Conservation (phyloP, 192 early-diverging fungal species). For the Coemansia aciculifera region DNA sequence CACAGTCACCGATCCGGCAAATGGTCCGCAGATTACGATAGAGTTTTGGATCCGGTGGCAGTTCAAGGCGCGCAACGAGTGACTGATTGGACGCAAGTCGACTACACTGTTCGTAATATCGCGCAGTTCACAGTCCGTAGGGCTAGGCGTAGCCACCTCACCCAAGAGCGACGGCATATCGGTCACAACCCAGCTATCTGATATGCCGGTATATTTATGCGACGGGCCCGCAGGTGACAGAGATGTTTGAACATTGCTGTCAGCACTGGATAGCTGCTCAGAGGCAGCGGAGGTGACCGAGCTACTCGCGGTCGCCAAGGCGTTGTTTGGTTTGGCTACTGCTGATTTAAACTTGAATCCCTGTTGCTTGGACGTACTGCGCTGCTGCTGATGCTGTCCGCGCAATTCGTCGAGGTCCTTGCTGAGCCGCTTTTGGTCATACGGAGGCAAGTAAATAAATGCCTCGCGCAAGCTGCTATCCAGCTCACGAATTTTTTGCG, state of each 20-base stretch:
- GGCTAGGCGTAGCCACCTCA: not conserved
- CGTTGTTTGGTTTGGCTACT: conserved; percentile 1
- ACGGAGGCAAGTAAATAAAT: conserved; percentile 42
- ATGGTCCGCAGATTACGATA: conserved; percentile 65
- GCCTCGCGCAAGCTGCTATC: conserved; percentile 46
- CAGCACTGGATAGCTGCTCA: not conserved
- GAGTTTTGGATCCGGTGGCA: conserved; percentile 68
- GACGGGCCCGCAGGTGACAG: not conserved
- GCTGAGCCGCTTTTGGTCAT: conserved; percentile 44
- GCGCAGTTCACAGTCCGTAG: conserved; percentile 43
- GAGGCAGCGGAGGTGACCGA: not conserved
- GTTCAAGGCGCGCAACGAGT: conserved; percentile 70
- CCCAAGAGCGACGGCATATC: too few species aligned
- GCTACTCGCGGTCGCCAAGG: not conserved
- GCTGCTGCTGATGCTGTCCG: conserved; percentile 12
- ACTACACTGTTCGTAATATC: conserved; percentile 65
- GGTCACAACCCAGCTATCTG: conserved; percentile 13
- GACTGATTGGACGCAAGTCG: conserved; percentile 56
- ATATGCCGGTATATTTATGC: not conserved
- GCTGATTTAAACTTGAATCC: conserved; percentile 46
- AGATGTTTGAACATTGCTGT: not conserved
- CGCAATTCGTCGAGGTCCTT: conserved; percentile 41
- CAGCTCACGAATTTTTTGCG: conserved; percentile 26
- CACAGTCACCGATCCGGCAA: conserved; percentile 72
- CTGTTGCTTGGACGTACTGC: not conserved